Conservation (phyloP, 192 early-diverging fungal genomes). For the Phycomyces blakesleeanus region DNA sequence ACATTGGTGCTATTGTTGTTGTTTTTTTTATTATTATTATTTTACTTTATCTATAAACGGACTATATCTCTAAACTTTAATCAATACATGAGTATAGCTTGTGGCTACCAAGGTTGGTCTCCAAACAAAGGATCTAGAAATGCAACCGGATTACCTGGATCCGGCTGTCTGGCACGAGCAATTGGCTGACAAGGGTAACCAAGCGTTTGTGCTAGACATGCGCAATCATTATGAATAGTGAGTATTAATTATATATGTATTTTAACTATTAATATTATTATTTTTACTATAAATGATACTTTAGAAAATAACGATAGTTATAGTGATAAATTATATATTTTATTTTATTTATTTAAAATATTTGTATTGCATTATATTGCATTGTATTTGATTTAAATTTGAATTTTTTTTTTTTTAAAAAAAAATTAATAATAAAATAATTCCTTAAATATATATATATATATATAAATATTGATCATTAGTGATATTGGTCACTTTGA, state of each 20-base stretch:
- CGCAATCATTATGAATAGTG: conserved; percentile 74
- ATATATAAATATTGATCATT: conserved; percentile 1
- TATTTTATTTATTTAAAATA: no score
- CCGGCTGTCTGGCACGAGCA: conserved; percentile 63
- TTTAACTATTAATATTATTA: no score
- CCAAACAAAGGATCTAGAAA: conserved; percentile 43
- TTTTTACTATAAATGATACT: no score
- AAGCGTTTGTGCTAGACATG: conserved; percentile 66
- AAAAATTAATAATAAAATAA: no score
- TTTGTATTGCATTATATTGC: no score
- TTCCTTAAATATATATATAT: no score
- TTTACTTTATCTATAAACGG: not conserved
- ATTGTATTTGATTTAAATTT: no score
- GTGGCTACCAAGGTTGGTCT: conserved; percentile 52
- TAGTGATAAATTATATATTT: no score
- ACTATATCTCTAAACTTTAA: not conserved
- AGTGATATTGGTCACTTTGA: conserved; percentile 67
- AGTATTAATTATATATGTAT: no score
- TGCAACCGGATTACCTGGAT: conserved; percentile 59
- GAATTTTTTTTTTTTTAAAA: no score
- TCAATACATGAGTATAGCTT: not conserved
- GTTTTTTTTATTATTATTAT: not conserved
- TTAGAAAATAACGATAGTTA: no score
- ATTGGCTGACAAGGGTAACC: conserved; percentile 34
- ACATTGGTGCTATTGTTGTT: no score